Base-by-base conservation (phyloP, 768 basidiomycete genomes). In the Rhodosporidiobolus odoratus region DNA sequence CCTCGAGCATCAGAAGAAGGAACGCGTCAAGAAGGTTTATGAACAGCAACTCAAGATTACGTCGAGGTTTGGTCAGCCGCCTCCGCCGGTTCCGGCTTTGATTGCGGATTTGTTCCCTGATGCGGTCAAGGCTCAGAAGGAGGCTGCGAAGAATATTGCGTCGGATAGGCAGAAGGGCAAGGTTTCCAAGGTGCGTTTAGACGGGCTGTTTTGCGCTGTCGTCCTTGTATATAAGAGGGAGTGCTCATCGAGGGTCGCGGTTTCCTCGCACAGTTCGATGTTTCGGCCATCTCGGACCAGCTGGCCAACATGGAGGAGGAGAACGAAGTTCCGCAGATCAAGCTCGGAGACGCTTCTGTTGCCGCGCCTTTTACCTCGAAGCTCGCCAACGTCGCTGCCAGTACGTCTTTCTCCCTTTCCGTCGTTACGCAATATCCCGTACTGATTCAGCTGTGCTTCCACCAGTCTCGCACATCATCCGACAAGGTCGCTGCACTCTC, bases 361-460 rank as follows among this genome's bases (percentile, higher is more conserved):
- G 96, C 96, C 10, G 96, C 96, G 3, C 96, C 96, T 0, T 99
- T 99, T 82, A 98, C 96, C 0, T 97, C 94, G 16, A 99, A 99
- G 80, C 81, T 99, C 63, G 89, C 90, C n/a, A 95, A 99, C 78
- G 96, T 99, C 60, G 86, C 90, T 75, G 93, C 96, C 40, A 91
- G 94, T 96, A 77, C 76, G 92, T 85, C 13, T 23, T 27, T 58
- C 38, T 21, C 21, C n/a, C 27, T 21, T 16, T 32, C 52, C 43
- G 15, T 37, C 21, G 27, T 37, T 12, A 34, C 3, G 0, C 65
- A 19, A 52, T 25, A 53, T 30, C 30, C 37, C n/a, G 13, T 12
- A 10, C 41, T 19, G n/a, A 3, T 25, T 9, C 7, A 17, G 34
- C 56, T 27, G 27, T 62, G 6, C 38, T 10, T 58, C 30, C 21